These are phyloP conservation scores for Tritrichomonas foetus DNA, from an alignment of 208 protist species.

Conservation along the genomic window DNA sequence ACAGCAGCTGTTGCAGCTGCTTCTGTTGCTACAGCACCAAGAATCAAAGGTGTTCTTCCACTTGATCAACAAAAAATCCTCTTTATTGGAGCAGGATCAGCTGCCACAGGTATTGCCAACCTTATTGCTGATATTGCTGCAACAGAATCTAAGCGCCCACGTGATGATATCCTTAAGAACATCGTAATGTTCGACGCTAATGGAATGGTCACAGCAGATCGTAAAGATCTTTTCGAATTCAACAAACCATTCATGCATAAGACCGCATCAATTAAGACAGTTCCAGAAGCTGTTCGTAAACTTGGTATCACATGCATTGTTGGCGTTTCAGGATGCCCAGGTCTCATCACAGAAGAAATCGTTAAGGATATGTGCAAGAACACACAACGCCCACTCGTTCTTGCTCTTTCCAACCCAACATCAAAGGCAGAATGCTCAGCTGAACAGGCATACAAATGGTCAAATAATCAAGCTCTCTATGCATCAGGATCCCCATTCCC, in stretches of 20 bases:
- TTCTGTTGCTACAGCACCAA: background rate
- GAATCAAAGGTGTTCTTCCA: background rate
- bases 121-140: constrained; percentile 1
- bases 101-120: constrained; percentile 36
- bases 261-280: background rate
- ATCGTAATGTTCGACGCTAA: background rate
- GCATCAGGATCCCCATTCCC: constrained; percentile 1
- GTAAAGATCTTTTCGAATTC: background rate
- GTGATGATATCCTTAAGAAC: background rate
- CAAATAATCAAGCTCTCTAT: background rate
- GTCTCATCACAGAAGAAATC: constrained; percentile 28
- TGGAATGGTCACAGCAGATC: background rate
- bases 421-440: background rate
- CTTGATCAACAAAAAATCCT: background rate
- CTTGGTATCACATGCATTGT: background rate
- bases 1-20: background rate
- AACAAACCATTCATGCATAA: constrained; percentile 8
- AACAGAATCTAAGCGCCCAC: background rate
- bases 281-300: background rate
- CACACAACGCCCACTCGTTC: background rate
- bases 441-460: background rate
- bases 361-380: background rate
- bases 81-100: constrained; percentile 17
- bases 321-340: constrained; percentile 17
- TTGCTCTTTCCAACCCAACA: constrained; percentile 31